A percentile compares a stretch with the other conserved stretches of the same genome.
These are phyloP conservation scores for Fusarium buharicum DNA, from an alignment of 2,329 filamentous ascomycete genomes.

Conservation along the genomic window DNA sequence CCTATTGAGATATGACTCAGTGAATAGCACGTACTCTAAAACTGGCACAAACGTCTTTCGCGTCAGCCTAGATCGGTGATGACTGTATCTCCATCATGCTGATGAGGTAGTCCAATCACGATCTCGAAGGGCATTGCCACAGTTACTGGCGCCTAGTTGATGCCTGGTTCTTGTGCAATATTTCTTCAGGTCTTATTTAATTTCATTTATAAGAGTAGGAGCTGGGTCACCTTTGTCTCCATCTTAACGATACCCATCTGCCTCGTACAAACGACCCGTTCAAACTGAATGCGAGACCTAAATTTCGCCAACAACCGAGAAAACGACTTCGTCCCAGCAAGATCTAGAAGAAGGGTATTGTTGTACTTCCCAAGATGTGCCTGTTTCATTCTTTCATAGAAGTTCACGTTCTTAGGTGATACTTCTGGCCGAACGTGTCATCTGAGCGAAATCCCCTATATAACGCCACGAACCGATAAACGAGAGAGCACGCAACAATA, in stretches of 20 bases:
- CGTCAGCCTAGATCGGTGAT: neutral
- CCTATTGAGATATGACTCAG: too few species aligned
- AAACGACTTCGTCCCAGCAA: neutral
- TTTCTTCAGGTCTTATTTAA: neutral
- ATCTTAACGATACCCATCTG: neutral
- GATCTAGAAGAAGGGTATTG: too few species aligned
- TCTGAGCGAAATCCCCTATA: neutral
- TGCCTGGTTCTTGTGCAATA: slow-evolving; percentile 7
- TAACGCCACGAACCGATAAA: neutral
- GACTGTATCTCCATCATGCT: neutral
- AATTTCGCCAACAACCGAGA: neutral
- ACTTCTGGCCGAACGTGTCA: neutral
- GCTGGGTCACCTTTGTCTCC: neutral
- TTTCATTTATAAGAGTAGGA: neutral
- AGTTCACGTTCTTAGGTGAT: neutral
- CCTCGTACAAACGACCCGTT: neutral
- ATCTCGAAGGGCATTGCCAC: slow-evolving; percentile 14
- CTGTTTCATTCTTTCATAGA: neutral
- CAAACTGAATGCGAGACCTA: neutral
- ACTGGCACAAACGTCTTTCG: neutral
- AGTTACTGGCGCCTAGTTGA: slow-evolving; percentile 8
- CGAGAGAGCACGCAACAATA: neutral
- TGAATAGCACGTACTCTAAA: too few species aligned
- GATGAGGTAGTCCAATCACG: slow-evolving; percentile 9
- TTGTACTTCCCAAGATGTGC: too few species aligned